Base-by-base conservation (phyloP, 169 alveolate species). In the Perkinsus olseni region DNA sequence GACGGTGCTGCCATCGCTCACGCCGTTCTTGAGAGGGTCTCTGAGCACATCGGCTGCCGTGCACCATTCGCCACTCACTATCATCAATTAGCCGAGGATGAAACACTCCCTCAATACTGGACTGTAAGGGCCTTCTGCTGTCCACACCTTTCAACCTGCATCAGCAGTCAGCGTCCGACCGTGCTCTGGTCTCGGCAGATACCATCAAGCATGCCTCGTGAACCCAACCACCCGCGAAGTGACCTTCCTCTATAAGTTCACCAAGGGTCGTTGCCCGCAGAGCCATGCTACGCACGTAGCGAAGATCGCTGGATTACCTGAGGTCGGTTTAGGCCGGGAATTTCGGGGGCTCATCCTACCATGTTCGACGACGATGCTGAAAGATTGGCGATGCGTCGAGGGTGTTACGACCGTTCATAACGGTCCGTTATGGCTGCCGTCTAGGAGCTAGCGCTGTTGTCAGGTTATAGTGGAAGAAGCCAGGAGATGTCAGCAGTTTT, bases 1-100 rank as follows among this genome's bases (percentile, higher is more conserved):
- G 99, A 99, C 95, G 99, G 99, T 11, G 98, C 99, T 31, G 99
- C 99, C 28, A 98, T 99, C 20, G 99, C 99, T 51, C 40, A 91
- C 36, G 95, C 95, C 4, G 94, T 92, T 37, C 95, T 97, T 38
- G 91, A 37, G 74, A 74, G 93, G 74, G 74, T 94, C 38, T 39
- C 95, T 38, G 91, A 91, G 39, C 39, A 74, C 13, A 93, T 96
- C 11, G 92, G 95, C 94, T 97, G 99, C 95, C 96, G 99, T 91
- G 96, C 98, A 28, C 93, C 99, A 38, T 99, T 99, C 95, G 98
- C 99, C 20, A 99, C 99, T 91, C 99, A 99, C 94, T 98, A 98
- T 94, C 99, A 98, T 95, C 97, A 96, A 74, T 95, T 98, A 62
- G 82, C 82, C 82, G 82, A 62, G 31, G 82, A 62, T 28, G 37